Evolutionary conservation across 495 filamentous ascomycete species (phyloP).

Genomic region (Trichoderma orchidacearum): DNA sequence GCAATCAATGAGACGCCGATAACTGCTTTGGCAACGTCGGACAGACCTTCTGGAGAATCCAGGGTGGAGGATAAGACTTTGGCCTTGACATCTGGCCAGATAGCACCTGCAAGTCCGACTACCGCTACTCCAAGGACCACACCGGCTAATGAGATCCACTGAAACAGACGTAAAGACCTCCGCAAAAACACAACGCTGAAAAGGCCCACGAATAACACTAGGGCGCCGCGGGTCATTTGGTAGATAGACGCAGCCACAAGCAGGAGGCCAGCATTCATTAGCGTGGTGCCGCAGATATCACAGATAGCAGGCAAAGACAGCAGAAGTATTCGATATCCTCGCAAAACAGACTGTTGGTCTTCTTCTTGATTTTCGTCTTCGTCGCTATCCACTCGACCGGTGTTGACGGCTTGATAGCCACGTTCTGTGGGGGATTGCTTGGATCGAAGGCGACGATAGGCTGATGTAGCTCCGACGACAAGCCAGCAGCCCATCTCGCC

Average conservation of each 20-base stretch:
- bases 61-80: conserved; percentile 14
- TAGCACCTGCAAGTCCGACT: conserved; percentile 76
- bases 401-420: conserved; percentile 51
- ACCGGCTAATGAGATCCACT: conserved; percentile 77
- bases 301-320: conserved; percentile 81
- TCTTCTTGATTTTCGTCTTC: conserved; percentile 30
- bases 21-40: conserved; percentile 56
- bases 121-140: conserved; percentile 81
- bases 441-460: conserved; percentile 45
- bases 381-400: conserved; percentile 17
- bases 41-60: conserved; percentile 17
- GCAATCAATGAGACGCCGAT: conserved; percentile 83
- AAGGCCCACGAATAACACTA: conserved; percentile 88
- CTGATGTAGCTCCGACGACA: conserved; percentile 51
- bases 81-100: conserved; percentile 52
- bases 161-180: conserved; percentile 62
- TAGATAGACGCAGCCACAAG: conserved; percentile 93
- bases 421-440: conserved; percentile 26
- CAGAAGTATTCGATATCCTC: conserved; percentile 58
- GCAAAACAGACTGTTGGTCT: conserved; percentile 40
- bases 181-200: conserved; percentile 88
- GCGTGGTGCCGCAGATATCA: conserved; percentile 86
- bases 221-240: conserved; percentile 92
- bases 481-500: conserved; percentile 90
- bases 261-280: conserved; percentile 91